Base-by-base conservation (phyloP, 1,284 basidiomycete species). In the Sporisorium reilianum region DNA sequence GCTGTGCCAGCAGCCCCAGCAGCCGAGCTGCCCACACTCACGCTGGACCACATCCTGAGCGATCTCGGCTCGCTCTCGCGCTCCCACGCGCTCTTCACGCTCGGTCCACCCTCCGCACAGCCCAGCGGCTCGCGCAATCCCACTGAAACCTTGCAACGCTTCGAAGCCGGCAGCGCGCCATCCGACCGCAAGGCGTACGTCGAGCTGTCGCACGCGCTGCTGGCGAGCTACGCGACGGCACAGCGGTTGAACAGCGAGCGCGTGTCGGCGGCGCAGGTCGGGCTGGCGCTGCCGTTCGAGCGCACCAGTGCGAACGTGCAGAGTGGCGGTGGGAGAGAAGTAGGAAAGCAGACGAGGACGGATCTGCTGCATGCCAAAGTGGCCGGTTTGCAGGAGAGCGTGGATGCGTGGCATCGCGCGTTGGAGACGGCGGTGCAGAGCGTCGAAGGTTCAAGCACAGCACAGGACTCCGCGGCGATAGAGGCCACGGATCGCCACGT, bases 361-460 rank as follows among this genome's bases (percentile, higher is more conserved):
- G 70, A 73, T 48, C 44, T 73, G 26, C 46, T 73, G 26, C 70
- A 73, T 52, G 48, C 57, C 2, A 73, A 73, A 44, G 70, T 73
- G 23, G 64, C 70, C 2, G 45, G 52, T 46, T 38, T 73, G 25
- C 70, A 73, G 48, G 61, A 56, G 14, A 44, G 52, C 44, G 61
- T 60, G n/a, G 70, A 73, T 42, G 57, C 52, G 0, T 73, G 70
- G 70, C 25, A 61, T 36, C 14, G 7, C 10, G 60, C 53, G n/a
- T 51, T 73, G 11, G 22, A 59, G n/a, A 10, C 10, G n/a, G 66
- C 66, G 1, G 55, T 58, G 3, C 18, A n/a, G 26, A 1, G 23
- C 9, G 44, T 38, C n/a, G 54, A 54, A 14, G 36, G 38, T 42
- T n/a, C n/a, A n/a, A n/a, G n/a, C n/a, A 16, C n/a, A 44, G 25